These are phyloP conservation scores for Curvularia lunata DNA, from an alignment of 2,329 filamentous ascomycete species.

Conservation along the genomic window DNA sequence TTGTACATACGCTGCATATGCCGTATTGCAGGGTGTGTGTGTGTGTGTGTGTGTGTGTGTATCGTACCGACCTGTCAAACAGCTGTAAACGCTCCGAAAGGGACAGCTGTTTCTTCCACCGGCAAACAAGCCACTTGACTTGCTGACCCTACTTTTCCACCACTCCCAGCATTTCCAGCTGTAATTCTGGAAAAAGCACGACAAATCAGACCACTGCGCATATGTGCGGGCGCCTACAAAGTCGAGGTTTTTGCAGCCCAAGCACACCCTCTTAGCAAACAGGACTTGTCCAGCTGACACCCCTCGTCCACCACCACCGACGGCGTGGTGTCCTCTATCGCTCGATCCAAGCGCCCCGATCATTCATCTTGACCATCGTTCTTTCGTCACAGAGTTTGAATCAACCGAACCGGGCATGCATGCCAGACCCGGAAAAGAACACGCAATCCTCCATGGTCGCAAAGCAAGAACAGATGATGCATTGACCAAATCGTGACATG, in stretches of 20 bases:
- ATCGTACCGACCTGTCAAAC: neutral
- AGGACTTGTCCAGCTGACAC: slow-evolving; percentile 21
- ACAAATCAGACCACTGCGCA: slow-evolving; percentile 3
- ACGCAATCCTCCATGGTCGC: slow-evolving; percentile 9
- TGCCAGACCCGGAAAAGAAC: neutral
- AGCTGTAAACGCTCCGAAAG: slow-evolving; percentile 1
- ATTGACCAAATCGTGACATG: slow-evolving; percentile 8
- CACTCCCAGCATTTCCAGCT: neutral
- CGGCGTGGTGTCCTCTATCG: neutral
- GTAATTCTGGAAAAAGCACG: slow-evolving; percentile 1
- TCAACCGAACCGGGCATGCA: neutral
- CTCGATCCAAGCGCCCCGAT: slow-evolving; percentile 12
- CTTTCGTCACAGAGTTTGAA: neutral
- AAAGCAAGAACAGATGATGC: slow-evolving; percentile 6
- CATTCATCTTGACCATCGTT: neutral
- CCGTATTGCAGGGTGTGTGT: neutral
- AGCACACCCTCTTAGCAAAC: slow-evolving; percentile 17
- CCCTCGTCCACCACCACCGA: neutral
- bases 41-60: neutral
- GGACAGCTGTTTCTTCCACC: neutral
- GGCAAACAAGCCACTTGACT: neutral
- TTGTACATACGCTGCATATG: neutral
- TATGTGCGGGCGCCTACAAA: slow-evolving; percentile 3
- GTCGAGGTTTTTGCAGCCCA: slow-evolving; percentile 9
- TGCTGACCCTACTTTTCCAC: neutral